Base-by-base conservation (phyloP, 306 rosid species). In the Cicer judaicum region DNA sequence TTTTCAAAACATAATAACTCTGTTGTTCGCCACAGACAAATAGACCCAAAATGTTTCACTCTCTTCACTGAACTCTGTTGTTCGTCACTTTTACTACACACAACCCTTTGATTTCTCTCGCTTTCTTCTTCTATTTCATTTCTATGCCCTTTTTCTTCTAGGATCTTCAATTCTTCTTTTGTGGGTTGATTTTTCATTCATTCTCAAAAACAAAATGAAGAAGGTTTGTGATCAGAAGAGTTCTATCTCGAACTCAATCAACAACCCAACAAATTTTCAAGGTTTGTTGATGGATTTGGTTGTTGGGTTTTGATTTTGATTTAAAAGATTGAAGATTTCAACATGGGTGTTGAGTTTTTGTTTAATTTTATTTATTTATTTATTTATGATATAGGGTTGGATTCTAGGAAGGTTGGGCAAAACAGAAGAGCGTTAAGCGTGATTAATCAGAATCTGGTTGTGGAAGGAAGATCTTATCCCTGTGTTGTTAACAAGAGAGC, bases 401-500 rank as follows among this genome's bases (percentile, higher is more conserved):
- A 76, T 14, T 34, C 76, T 80, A 80, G 85, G 70, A 90, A 88
- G 62, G 63, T 78, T 68, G 94, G 84, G 83, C 87, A 83, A 50
- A 86, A 84, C 81, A 90, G 99, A 76, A 88, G 99, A 41, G 97
- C 84, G 9, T 83, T 94, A 21, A 81, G 91, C 43, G 88, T 73
- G 6, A 88, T 89, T 70, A 89, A 89, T 68, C 93, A 85, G 81
- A 85, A 60, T 81, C 74, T 90, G 79, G 85, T 60, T 54, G 36
- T 75, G 54, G 88, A 80, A 71, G 84, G 82, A 48, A 85, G 89
- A 76, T 76, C 82, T 9, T 88, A 89, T 75, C 94, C 96, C 34
- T 89, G 97, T 70, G 91, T 91, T 53, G 89, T 94, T 78, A 90
- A 89, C 88, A 94, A 94, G 86, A 90, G 99, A 78, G 83, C 76